phyloP scores from a whole-genome alignment of 352 stramenopile species.

The Phytophthora syringae region DNA sequence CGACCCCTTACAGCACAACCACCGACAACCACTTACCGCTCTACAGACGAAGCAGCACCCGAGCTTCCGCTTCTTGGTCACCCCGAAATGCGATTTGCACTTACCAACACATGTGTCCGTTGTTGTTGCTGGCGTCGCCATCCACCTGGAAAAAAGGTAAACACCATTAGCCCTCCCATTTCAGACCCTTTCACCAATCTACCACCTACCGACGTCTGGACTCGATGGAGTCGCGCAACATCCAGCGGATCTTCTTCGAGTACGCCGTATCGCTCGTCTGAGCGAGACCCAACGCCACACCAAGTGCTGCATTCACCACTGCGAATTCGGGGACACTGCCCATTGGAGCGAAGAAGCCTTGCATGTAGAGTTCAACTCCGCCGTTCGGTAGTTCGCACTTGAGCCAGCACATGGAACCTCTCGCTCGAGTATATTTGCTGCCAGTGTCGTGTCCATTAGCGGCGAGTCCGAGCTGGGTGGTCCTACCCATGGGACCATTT shows the following conservation, averaged over 20 bases:
- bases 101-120: conserved; percentile 39
- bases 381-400: conserved; percentile 47
- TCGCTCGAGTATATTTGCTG: conserved; percentile 36
- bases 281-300: conserved; percentile 29
- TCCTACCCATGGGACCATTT: conserved; percentile 19
- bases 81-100: conserved; percentile 42
- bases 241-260: conserved; percentile 56
- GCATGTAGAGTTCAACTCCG: conserved; percentile 46
- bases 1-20: background rate
- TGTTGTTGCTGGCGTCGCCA: conserved; percentile 12
- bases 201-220: conserved; percentile 30
- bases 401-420: conserved; percentile 47
- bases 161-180: background rate
- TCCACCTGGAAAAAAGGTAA: conserved; percentile 1
- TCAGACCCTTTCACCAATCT: background rate
- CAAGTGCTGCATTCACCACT: conserved; percentile 31
- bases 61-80: conserved; percentile 31
- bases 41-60: conserved; percentile 50
- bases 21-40: conserved; percentile 28
- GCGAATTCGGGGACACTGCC: conserved; percentile 39
- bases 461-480: conserved; percentile 23
- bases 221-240: conserved; percentile 44
- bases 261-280: conserved; percentile 47
- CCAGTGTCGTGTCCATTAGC: background rate
- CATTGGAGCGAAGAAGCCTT: conserved; percentile 48